phyloP scores from a whole-genome alignment of 2,329 filamentous ascomycete species.

The Mariannaea elegans region DNA sequence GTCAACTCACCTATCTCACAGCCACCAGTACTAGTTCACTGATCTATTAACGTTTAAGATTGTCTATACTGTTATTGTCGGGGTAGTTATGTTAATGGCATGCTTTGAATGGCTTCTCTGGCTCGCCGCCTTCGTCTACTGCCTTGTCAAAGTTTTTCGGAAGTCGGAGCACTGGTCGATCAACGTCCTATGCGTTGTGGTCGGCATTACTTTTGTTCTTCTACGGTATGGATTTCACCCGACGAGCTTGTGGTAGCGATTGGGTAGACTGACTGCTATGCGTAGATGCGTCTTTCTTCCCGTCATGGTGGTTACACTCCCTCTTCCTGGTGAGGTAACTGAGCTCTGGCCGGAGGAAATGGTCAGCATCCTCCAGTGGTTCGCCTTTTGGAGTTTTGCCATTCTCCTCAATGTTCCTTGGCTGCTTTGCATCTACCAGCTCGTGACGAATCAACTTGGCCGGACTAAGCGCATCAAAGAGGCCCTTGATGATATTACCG shows the following conservation, averaged over 20 bases:
- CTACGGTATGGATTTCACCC: conserved; percentile 67
- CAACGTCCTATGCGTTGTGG: conserved; percentile 76
- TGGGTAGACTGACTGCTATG: conserved; percentile 54
- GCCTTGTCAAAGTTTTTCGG: conserved; percentile 83
- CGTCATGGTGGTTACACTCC: conserved; percentile 92
- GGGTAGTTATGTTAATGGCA: conserved; percentile 82
- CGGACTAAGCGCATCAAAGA: conserved; percentile 84
- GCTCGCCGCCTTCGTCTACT: conserved; percentile 94
- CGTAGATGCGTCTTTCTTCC: conserved; percentile 78
- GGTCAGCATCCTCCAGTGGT: conserved; percentile 85
- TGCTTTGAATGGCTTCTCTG: conserved; percentile 94
- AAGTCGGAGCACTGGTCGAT: conserved; percentile 93
- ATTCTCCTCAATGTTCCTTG: conserved; percentile 86
- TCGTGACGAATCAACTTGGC: conserved; percentile 87
- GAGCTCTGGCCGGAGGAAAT: conserved; percentile 75
- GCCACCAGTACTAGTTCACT: not conserved
- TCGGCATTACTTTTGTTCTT: conserved; percentile 77
- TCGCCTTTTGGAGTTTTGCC: conserved; percentile 94
- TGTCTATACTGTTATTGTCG: conserved; percentile 83
- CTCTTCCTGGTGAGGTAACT: conserved; percentile 77
- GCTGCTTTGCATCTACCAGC: conserved; percentile 91
- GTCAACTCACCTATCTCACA: conserved; percentile 22
- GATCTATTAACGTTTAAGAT: conserved; percentile 64
- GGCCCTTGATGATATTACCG: conserved; percentile 82
- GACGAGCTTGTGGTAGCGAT: not conserved